A percentile compares a stretch with the other conserved stretches of the same genome.
Evolutionary conservation across 805 yeast genomes (phyloP).

Genomic region (Hanseniaspora hatyaiensis): DNA sequence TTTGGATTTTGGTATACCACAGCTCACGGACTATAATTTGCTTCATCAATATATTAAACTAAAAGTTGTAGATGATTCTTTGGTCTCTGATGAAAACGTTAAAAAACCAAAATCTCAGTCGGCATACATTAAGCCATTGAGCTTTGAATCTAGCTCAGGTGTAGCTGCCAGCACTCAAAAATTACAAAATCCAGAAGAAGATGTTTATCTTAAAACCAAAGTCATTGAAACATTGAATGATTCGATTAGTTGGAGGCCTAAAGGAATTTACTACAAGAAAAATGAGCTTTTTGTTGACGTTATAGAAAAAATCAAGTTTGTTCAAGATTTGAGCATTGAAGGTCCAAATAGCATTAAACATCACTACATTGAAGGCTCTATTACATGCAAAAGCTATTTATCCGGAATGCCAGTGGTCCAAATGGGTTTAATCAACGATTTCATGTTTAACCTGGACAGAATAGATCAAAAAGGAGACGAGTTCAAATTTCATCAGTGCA

Average conservation of each 20-base stretch:
- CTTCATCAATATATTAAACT: conserved; percentile 67
- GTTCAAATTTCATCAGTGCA: conserved; percentile 80
- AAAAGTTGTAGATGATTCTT: conserved; percentile 29
- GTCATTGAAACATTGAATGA: conserved; percentile 67
- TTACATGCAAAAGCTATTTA: conserved; percentile 61
- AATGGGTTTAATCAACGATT: conserved; percentile 54
- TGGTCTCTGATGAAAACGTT: background rate
- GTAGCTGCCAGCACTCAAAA: background rate
- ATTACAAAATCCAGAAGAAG: conserved; percentile 22
- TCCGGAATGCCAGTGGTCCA: conserved; percentile 84
- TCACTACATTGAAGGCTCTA: conserved; percentile 60
- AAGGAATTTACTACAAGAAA: conserved; percentile 74
- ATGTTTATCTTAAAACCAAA: conserved; percentile 48
- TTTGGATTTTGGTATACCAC: conserved; percentile 81
- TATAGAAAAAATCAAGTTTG: conserved; percentile 58
- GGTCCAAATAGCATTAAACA: conserved; percentile 39
- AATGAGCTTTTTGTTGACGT: conserved; percentile 87
- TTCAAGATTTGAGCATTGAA: conserved; percentile 48
- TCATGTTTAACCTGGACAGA: conserved; percentile 35
- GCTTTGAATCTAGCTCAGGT: too few species aligned
- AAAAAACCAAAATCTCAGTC: too few species aligned
- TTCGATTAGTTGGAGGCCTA: conserved; percentile 83
- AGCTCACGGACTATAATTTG: conserved; percentile 67
- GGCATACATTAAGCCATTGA: too few species aligned
- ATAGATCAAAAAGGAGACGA: conserved; percentile 41